A percentile compares a stretch with the other conserved stretches of the same genome.
Conservation (phyloP, 495 filamentous ascomycete species). For the Immersiella caudata region DNA sequence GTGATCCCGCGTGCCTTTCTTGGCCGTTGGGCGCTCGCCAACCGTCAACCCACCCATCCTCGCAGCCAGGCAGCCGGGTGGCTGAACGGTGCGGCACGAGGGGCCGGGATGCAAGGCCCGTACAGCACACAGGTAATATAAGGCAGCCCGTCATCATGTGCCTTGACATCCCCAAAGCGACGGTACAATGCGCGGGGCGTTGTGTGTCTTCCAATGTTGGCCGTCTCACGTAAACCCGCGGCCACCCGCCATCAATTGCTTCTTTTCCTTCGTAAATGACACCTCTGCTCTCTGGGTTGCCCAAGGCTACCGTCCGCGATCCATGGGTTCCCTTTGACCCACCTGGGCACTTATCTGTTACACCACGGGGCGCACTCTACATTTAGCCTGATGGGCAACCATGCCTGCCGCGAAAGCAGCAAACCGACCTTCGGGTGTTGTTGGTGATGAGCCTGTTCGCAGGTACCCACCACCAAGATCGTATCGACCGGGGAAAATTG, state of each 20-base stretch:
- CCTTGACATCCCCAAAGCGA: not conserved
- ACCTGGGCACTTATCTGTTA: not conserved
- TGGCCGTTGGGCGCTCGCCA: not conserved
- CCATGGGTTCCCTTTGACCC: not conserved
- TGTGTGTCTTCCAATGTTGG: not conserved
- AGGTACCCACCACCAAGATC: not conserved
- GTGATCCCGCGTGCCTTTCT: not conserved
- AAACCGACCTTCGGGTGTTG: not conserved
- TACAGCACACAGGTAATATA: constrained; percentile 15
- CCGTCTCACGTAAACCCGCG: constrained; percentile 12
- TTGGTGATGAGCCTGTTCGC: not conserved
- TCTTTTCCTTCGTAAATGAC: not conserved
- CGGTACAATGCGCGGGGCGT: not conserved
- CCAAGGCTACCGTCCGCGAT: not conserved
- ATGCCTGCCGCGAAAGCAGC: not conserved
- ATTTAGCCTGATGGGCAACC: constrained; percentile 14
- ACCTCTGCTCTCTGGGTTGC: not conserved
- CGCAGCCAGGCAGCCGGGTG: not conserved
- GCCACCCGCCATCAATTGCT: not conserved
- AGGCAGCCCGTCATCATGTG: constrained; percentile 16
- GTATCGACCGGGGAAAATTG: not conserved
- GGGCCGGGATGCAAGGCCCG: constrained; percentile 24
- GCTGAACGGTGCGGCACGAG: constrained; percentile 20
- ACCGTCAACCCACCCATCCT: not conserved
- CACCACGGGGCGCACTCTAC: not conserved